phyloP scores from a whole-genome alignment of 441 rosid species.

The Gossypium laxum region DNA sequence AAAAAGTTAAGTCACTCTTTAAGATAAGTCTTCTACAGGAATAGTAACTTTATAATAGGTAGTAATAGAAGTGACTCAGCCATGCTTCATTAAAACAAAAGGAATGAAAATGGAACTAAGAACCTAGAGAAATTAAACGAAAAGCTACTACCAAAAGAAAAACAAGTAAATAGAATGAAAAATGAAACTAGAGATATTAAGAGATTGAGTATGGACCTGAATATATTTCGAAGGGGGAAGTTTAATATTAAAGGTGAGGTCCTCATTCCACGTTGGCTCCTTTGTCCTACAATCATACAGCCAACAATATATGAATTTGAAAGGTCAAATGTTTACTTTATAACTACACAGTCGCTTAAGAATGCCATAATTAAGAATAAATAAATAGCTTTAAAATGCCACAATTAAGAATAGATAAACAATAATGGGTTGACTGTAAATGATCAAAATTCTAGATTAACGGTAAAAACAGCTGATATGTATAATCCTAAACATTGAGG shows the following conservation, averaged over 20 bases:
- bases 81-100: background rate
- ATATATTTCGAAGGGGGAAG: slow-evolving; percentile 46
- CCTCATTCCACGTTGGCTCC: slow-evolving; percentile 85
- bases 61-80: background rate
- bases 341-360: background rate
- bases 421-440: background rate
- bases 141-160: background rate
- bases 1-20: background rate
- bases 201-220: slow-evolving; percentile 42
- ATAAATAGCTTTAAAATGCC: background rate
- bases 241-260: slow-evolving; percentile 58
- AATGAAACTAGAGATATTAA: slow-evolving; percentile 8
- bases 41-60: background rate
- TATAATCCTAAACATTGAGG: background rate
- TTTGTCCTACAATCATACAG: slow-evolving; percentile 45
- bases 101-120: background rate
- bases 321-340: background rate
- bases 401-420: too few species aligned
- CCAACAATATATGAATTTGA: background rate
- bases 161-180: background rate
- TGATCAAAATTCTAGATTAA: background rate
- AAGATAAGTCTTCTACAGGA: background rate
- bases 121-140: background rate
- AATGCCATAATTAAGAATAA: slow-evolving; percentile 1
- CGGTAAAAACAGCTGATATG: background rate